A percentile compares a stretch with the other conserved stretches of the same genome.
Evolutionary conservation across 2,329 filamentous ascomycete species (phyloP).

Genomic region (Dactylellina cionopaga): DNA sequence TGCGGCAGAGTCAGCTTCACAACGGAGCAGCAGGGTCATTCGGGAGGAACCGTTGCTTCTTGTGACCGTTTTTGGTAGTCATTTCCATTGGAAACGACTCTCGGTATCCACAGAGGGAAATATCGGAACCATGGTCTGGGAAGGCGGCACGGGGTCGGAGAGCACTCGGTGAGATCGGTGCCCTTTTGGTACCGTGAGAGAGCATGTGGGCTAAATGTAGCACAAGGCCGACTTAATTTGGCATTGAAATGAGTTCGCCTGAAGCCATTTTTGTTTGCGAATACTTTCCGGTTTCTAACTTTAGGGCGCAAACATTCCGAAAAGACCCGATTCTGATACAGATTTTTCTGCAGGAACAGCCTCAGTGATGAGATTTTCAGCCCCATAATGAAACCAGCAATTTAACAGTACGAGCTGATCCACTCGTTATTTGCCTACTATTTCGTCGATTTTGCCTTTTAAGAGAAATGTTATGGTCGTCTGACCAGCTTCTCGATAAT

Average conservation of each 20-base stretch:
- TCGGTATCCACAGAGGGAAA: slow-evolving; percentile 10
- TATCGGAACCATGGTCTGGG: slow-evolving; percentile 16
- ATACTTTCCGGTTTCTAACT: not conserved
- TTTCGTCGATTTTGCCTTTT: too few relatives aligned
- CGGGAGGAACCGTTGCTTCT: slow-evolving; percentile 32
- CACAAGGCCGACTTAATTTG: slow-evolving; percentile 6
- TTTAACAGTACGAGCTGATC: too few relatives aligned
- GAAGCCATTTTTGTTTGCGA: too few relatives aligned
- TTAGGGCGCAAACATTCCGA: slow-evolving; percentile 6
- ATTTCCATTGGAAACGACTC: not conserved
- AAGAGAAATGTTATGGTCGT: not conserved
- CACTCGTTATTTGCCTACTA: too few relatives aligned
- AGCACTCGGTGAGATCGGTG: not conserved
- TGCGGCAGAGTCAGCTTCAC: slow-evolving; percentile 17
- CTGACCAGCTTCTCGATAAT: too few relatives aligned
- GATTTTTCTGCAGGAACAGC: too few relatives aligned
- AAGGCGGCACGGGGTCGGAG: not conserved
- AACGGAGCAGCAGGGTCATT: slow-evolving; percentile 16
- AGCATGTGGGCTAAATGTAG: too few relatives aligned
- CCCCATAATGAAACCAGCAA: too few relatives aligned
- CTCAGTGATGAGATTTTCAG: too few relatives aligned
- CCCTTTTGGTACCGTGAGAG: not conserved
- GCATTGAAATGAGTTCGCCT: too few relatives aligned
- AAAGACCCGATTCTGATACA: slow-evolving; percentile 26
- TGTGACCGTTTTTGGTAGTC: slow-evolving; percentile 38